Base-by-base conservation (phyloP, 2,329 filamentous ascomycete genomes). In the Neofusicoccum laricinum region DNA sequence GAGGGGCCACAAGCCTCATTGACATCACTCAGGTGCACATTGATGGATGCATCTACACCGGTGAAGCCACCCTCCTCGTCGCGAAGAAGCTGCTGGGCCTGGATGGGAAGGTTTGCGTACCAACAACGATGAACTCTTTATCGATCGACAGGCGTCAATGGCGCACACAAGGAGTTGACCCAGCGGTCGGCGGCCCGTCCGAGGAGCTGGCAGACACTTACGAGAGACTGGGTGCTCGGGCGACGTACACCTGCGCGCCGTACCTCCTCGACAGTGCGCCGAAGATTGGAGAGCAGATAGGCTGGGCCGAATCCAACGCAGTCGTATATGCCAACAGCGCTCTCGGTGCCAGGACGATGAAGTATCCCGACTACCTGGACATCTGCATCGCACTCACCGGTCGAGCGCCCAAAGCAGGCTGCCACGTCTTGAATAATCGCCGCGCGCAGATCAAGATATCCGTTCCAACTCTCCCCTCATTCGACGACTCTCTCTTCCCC, bases 261-360 rank as follows among this genome's bases (percentile, higher is more conserved):
- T 82, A 82, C 62, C 69, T 74, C 2, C 74, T 81, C 0, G 73
- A 78, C 0, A 48, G 10, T 32, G 71, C 70, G 15, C 78, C 77
- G 0, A 67, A 69, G 5, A 19, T 43, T 2, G 80, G 78, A 3
- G 77, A 82, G 12, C 71, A 81, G 30, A 71, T 82, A 2, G 78
- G 71, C 0, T 82, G 80, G 78, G 78, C 76, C 0, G 79, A 81
- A 66, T 81, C 79, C 0, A 82, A 82, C 65, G 80, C 79, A 0
- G 80, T 82, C 0, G 76, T 81, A 0, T 82, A 74, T 64, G 78
- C 79, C 1, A 82, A 82, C 46, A 82, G 79, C 62, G 77, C 82
- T 0, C 72, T 82, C 0, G 80, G 79, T 0, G 79, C 80, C 0
- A 72, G 73, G 19, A 82, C 80, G 0, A 73, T 76, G 63, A 82